These are phyloP conservation scores for Leucogyrophana mollusca DNA, from an alignment of 768 basidiomycete genomes.

Conservation along the genomic window DNA sequence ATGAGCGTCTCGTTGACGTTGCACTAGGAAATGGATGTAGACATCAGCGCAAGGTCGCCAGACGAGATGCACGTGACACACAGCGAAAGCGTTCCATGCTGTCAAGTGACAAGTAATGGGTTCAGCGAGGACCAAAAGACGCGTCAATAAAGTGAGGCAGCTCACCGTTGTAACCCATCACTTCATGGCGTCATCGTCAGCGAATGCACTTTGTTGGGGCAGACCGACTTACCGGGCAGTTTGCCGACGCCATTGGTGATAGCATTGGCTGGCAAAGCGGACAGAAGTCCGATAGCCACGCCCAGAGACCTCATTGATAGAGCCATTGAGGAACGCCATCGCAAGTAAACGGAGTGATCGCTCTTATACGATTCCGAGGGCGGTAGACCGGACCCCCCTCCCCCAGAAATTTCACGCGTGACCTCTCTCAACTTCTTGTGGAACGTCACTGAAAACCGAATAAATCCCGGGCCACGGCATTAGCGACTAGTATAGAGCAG, in stretches of 20 bases:
- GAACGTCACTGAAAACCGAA: too few relatives aligned
- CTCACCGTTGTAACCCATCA: slow-evolving; percentile 31
- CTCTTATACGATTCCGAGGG: slow-evolving; percentile 11
- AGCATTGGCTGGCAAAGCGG: slow-evolving; percentile 11
- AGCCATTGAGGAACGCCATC: slow-evolving; percentile 12
- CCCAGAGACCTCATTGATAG: slow-evolving; percentile 7
- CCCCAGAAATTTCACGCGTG: not conserved
- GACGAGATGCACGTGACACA: slow-evolving; percentile 22
- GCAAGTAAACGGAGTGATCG: too few relatives aligned
- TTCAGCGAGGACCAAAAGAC: too few relatives aligned
- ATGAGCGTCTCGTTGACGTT: slow-evolving; percentile 54
- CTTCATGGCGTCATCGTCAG: slow-evolving; percentile 15
- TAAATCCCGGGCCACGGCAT: too few relatives aligned
- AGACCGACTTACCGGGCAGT: slow-evolving; percentile 24
- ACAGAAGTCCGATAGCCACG: slow-evolving; percentile 11
- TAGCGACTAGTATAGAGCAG: too few relatives aligned
- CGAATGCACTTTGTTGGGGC: not conserved
- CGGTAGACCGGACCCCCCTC: slow-evolving; percentile 8
- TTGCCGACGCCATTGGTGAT: slow-evolving; percentile 29
- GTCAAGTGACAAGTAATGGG: slow-evolving; percentile 3
- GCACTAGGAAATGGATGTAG: slow-evolving; percentile 38
- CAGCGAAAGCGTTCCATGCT: slow-evolving; percentile 71
- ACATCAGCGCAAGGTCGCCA: not conserved
- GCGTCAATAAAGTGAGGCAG: too few relatives aligned
- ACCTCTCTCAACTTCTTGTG: not conserved